These are phyloP conservation scores for Phaeophleospora eucalypticola DNA, from an alignment of 2,329 filamentous ascomycete genomes.

Conservation along the genomic window DNA sequence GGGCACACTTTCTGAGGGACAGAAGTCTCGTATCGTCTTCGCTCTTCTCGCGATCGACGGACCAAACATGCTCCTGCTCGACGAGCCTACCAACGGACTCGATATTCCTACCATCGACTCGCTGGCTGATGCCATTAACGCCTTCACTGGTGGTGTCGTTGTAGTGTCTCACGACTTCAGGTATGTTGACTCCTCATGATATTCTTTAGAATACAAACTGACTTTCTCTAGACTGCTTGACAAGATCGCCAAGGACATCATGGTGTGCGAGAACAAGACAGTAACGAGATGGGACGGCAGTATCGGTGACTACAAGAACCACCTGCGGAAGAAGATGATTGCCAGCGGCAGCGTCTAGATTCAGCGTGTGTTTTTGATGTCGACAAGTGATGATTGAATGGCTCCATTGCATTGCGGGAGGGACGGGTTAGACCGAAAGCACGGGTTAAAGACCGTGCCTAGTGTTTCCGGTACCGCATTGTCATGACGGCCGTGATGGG, in stretches of 20 bases:
- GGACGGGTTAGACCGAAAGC: conserved; percentile 5
- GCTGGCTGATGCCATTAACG: conserved; percentile 95
- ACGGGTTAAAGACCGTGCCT: conserved; percentile 6
- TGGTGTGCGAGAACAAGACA: conserved; percentile 98
- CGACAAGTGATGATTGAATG: background rate
- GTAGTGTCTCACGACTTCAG: conserved; percentile 99
- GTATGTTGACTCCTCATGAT: too few relatives aligned
- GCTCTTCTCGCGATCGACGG: conserved; percentile 90
- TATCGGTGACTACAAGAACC: conserved; percentile 96
- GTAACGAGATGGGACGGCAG: conserved; percentile 82
- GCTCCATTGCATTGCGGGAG: conserved; percentile 2
- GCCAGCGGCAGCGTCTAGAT: conserved; percentile 67
- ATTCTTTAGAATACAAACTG: too few relatives aligned
- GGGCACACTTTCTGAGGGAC: conserved; percentile 94
- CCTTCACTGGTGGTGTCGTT: conserved; percentile 92
- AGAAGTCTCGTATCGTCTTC: conserved; percentile 98
- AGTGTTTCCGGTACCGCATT: conserved; percentile 6
- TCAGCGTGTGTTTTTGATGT: background rate
- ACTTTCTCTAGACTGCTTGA: conserved; percentile 93
- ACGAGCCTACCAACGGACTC: conserved; percentile 98
- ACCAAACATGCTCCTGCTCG: conserved; percentile 95
- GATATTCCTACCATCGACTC: conserved; percentile 99
- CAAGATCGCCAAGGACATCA: conserved; percentile 99
- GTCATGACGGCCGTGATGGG: conserved; percentile 6
- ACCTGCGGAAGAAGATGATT: conserved; percentile 99